Percentiles rank a stretch among this genome's conserved stretches.
Conservation (phyloP, 331 rosid genomes). For the Erythrophleum ivorense region DNA sequence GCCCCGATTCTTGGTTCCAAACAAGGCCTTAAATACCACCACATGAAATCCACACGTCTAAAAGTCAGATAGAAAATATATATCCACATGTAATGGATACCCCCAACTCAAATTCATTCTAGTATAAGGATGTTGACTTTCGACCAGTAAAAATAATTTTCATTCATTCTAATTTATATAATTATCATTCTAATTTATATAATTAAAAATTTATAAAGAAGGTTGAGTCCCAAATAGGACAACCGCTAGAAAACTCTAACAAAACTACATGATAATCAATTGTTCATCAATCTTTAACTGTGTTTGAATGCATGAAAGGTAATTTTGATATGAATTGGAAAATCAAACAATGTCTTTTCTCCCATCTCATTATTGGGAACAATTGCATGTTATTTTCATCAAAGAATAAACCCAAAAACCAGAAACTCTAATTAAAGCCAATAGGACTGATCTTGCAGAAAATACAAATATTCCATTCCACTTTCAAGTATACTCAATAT, state of each 20-base stretch:
- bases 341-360: slow-evolving; percentile 34
- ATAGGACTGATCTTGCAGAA: background rate
- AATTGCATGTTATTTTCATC: slow-evolving; percentile 34
- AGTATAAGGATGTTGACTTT: too few relatives aligned
- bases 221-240: slow-evolving; percentile 8
- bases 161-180: too few relatives aligned
- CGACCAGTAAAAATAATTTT: too few relatives aligned
- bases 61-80: too few relatives aligned
- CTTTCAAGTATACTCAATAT: background rate
- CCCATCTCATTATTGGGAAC: slow-evolving; percentile 45
- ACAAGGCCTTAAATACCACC: too few relatives aligned
- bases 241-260: background rate
- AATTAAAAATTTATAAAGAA: too few relatives aligned
- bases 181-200: too few relatives aligned
- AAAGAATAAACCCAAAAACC: slow-evolving; percentile 49
- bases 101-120: too few relatives aligned
- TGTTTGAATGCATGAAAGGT: slow-evolving; percentile 15
- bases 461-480: background rate
- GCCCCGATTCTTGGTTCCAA: too few relatives aligned
- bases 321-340: background rate
- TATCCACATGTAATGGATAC: too few relatives aligned
- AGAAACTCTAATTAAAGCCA: slow-evolving; percentile 13
- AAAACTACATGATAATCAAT: background rate
- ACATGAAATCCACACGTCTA: too few relatives aligned
- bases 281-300: background rate